Percentiles rank a stretch among this genome's conserved stretches.
These are phyloP conservation scores for Diaporthe humulicola DNA, from an alignment of 2,329 filamentous ascomycete species.

Conservation along the genomic window DNA sequence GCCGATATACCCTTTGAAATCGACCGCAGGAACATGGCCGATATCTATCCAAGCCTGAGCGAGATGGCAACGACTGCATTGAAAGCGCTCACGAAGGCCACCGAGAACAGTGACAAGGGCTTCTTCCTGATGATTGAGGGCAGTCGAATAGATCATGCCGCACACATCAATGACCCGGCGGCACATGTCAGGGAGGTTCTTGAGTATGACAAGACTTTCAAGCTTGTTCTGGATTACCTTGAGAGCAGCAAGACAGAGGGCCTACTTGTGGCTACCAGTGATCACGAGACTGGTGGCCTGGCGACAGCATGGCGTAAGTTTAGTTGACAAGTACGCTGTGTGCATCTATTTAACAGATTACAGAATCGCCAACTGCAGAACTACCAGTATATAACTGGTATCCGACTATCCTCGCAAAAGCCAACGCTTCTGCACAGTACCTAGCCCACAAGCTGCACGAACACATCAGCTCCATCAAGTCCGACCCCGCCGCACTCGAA, in stretches of 20 bases:
- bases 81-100: constrained; percentile 83
- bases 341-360: background rate
- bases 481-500: constrained; percentile 46
- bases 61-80: constrained; percentile 93
- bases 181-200: constrained; percentile 92
- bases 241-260: constrained; percentile 79
- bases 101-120: constrained; percentile 85
- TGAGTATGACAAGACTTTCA: constrained; percentile 92
- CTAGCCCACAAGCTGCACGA: constrained; percentile 73
- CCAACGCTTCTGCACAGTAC: constrained; percentile 83
- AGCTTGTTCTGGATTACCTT: constrained; percentile 87
- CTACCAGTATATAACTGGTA: constrained; percentile 80
- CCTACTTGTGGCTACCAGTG: constrained; percentile 89
- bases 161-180: constrained; percentile 85
- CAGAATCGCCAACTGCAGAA: constrained; percentile 47
- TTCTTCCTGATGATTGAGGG: constrained; percentile 99
- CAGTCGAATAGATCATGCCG: constrained; percentile 95
- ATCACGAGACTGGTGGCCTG: constrained; percentile 96
- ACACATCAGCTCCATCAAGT: constrained; percentile 63
- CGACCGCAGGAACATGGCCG: constrained; percentile 83
- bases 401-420: constrained; percentile 80
- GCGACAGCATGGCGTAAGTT: constrained; percentile 80
- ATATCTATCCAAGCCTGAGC: constrained; percentile 87
- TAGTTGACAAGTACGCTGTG: background rate
- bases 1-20: constrained; percentile 93